Percentiles rank a stretch among this genome's conserved stretches.
Evolutionary conservation across 2,329 filamentous ascomycete species (phyloP).

Genomic region (Trichoderma semiorbis): DNA sequence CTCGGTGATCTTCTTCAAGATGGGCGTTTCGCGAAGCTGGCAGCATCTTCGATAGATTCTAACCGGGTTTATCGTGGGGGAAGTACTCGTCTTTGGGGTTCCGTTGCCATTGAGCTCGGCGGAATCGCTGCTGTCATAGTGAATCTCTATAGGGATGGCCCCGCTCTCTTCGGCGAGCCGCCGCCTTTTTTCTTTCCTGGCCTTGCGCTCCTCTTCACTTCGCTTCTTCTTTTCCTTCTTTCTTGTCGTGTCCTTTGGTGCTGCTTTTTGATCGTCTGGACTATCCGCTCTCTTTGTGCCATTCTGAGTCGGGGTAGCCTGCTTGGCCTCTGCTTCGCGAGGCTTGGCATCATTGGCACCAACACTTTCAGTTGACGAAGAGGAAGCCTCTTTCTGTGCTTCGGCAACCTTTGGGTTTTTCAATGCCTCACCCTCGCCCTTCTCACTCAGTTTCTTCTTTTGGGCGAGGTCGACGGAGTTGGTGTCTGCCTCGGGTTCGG

Average conservation of each 20-base stretch:
- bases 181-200: conserved; percentile 84
- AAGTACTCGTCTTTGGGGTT: conserved; percentile 29
- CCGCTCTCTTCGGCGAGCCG: conserved; percentile 85
- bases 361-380: conserved; percentile 36
- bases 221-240: conserved; percentile 97
- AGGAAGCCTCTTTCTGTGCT: conserved; percentile 41
- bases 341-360: conserved; percentile 34
- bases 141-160: conserved; percentile 77
- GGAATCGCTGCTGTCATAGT: conserved; percentile 64
- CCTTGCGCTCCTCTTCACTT: conserved; percentile 88
- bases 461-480: conserved; percentile 47
- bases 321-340: conserved; percentile 40
- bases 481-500: conserved; percentile 51
- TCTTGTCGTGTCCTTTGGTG: conserved; percentile 40
- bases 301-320: conserved; percentile 29
- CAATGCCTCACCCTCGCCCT: conserved; percentile 69
- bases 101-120: conserved; percentile 28
- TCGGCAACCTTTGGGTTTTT: conserved; percentile 63
- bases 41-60: conserved; percentile 94
- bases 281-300: conserved; percentile 27
- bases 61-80: conserved; percentile 84
- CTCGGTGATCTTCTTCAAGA: conserved; percentile 86
- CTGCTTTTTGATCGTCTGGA: conserved; percentile 10
- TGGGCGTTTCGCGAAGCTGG: conserved; percentile 86
- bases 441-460: conserved; percentile 64